A percentile compares a stretch with the other conserved stretches of the same genome.
phyloP scores from a whole-genome alignment of 345 rosid genomes.

The Erysimum cheiranthoides region DNA sequence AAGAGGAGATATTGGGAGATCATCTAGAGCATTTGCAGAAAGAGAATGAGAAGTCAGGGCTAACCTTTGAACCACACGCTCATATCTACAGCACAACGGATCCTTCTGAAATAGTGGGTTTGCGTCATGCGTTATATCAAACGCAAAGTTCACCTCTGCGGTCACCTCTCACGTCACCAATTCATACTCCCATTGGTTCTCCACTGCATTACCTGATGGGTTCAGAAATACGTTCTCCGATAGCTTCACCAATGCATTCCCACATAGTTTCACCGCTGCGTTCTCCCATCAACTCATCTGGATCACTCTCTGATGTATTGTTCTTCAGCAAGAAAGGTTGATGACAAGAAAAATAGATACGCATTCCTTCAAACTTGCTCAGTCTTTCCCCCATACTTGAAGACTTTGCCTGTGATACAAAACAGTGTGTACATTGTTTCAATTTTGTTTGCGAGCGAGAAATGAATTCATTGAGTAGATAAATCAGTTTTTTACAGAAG shows the following conservation, averaged over 20 bases:
- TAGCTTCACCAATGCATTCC: conserved; percentile 34
- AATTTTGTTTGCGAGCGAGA: conserved; percentile 24
- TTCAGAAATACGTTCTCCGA: conserved; percentile 37
- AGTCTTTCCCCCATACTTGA: conserved; percentile 2
- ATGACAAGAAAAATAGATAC: conserved; percentile 12
- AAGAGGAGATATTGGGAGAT: conserved; percentile 7
- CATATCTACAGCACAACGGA: conserved; percentile 29
- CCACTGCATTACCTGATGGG: conserved; percentile 39
- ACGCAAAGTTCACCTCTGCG: conserved; percentile 44
- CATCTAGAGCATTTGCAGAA: conserved; percentile 17
- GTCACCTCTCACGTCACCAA: conserved; percentile 46
- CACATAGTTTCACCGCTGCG: conserved; percentile 46
- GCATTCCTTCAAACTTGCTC: not conserved
- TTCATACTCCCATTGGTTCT: conserved; percentile 43
- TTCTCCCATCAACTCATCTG: conserved; percentile 43
- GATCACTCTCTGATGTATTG: conserved; percentile 45
- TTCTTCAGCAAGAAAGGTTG: conserved; percentile 37
- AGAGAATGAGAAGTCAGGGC: conserved; percentile 25
- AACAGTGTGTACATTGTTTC: conserved; percentile 35
- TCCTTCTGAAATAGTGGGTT: conserved; percentile 42
- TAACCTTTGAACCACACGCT: conserved; percentile 39
- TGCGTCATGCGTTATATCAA: conserved; percentile 41
- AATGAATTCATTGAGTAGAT: not conserved
- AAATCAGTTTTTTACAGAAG: not conserved
- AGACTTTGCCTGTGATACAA: conserved; percentile 32